A percentile compares a stretch with the other conserved stretches of the same genome.
These are phyloP conservation scores for Penicillium soppii DNA, from an alignment of 495 filamentous ascomycete genomes.

Conservation along the genomic window DNA sequence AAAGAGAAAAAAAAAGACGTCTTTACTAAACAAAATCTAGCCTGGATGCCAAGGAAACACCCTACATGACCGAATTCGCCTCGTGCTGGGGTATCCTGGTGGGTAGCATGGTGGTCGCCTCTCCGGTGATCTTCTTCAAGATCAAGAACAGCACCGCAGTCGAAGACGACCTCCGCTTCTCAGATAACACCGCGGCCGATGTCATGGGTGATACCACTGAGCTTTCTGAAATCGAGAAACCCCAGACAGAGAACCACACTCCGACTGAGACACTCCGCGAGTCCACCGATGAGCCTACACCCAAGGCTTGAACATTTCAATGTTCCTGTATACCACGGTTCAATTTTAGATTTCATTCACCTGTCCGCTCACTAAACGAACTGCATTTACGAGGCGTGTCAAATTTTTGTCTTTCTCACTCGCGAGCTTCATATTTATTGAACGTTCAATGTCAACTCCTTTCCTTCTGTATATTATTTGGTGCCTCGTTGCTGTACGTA, in stretches of 20 bases:
- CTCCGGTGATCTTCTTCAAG: conserved; percentile 75
- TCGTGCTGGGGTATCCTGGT: conserved; percentile 70
- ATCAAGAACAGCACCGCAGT: conserved; percentile 70
- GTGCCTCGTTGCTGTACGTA: neutral
- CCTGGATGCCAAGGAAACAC: conserved; percentile 61
- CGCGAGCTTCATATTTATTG: neutral
- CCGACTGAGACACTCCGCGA: conserved; percentile 3
- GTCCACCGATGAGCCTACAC: neutral
- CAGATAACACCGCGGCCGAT: conserved; percentile 65
- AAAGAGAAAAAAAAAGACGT: too few relatives aligned
- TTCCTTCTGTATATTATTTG: conserved; percentile 3
- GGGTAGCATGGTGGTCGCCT: conserved; percentile 71
- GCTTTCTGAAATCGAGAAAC: conserved; percentile 13
- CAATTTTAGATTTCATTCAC: conserved; percentile 1
- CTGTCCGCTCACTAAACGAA: neutral
- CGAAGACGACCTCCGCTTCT: conserved; percentile 79
- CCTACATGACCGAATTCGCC: conserved; percentile 64
- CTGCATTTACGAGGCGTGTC: conserved; percentile 23
- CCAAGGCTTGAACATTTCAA: neutral
- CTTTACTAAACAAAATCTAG: conserved; percentile 25
- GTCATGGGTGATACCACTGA: conserved; percentile 25
- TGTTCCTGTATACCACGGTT: conserved; percentile 7
- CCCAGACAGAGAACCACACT: neutral
- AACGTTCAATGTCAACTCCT: neutral
- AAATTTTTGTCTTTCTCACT: neutral